Evolutionary conservation across 2,329 filamentous ascomycete genomes (phyloP).

Genomic region (Boeremia lycopersici): DNA sequence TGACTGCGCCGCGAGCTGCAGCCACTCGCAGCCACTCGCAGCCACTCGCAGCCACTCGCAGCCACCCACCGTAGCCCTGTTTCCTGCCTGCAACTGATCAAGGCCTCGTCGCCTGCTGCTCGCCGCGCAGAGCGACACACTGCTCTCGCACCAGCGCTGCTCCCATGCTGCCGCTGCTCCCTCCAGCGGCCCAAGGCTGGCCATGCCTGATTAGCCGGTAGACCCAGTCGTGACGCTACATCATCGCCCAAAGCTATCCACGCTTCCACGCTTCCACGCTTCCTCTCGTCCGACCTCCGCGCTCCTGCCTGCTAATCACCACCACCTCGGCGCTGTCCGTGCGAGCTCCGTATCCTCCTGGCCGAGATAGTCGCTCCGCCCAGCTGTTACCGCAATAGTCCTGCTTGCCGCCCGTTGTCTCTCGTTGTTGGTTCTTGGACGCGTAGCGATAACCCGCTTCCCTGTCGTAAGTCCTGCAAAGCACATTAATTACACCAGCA

Average conservation of each 20-base stretch:
- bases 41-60: neutral
- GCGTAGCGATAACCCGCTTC: constrained; percentile 11
- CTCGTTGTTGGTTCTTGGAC: constrained; percentile 22
- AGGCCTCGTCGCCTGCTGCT: neutral
- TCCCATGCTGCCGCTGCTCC: neutral
- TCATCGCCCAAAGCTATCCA: constrained; percentile 31
- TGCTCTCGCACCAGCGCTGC: constrained; percentile 5
- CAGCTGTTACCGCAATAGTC: constrained; percentile 23
- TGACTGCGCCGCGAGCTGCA: no score
- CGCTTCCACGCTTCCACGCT: no score
- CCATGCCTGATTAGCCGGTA: constrained; percentile 38
- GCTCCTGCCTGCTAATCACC: constrained; percentile 18
- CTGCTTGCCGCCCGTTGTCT: constrained; percentile 36
- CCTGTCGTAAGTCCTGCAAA: constrained; percentile 34
- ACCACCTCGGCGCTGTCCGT: constrained; percentile 40
- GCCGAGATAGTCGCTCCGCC: constrained; percentile 33
- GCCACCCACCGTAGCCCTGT: constrained; percentile 13
- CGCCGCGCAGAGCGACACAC: neutral
- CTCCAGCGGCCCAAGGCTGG: constrained; percentile 14
- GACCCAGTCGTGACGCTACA: constrained; percentile 23
- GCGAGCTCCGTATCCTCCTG: constrained; percentile 42
- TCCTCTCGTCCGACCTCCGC: constrained; percentile 50
- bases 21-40: neutral
- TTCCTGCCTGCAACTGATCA: no score
- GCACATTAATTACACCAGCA: constrained; percentile 36